Conservation (phyloP, 768 basidiomycete genomes). For the Lactarius trivialis region DNA sequence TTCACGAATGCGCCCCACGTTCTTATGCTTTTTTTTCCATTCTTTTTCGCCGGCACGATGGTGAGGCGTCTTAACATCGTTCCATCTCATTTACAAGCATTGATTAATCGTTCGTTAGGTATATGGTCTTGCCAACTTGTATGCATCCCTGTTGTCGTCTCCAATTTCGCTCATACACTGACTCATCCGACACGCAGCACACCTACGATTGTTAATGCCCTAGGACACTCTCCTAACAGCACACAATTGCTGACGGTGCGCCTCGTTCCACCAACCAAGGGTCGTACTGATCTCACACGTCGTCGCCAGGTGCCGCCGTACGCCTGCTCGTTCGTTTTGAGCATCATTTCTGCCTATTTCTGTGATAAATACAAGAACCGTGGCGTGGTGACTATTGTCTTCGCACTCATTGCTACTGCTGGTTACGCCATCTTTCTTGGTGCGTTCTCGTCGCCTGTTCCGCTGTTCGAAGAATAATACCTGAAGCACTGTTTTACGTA, state of each 20-base stretch:
- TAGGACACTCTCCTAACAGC: constrained; percentile 26
- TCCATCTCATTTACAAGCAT: not conserved
- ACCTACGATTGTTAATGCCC: constrained; percentile 26
- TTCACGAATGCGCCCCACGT: constrained; percentile 46
- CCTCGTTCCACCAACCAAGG: not conserved
- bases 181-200: constrained; percentile 22
- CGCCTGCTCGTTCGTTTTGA: constrained; percentile 11
- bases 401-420: constrained; percentile 10
- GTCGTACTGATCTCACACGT: constrained; percentile 12
- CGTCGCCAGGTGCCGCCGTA: constrained; percentile 26
- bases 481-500: not conserved
- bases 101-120: not conserved
- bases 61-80: not conserved
- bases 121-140: constrained; percentile 26
- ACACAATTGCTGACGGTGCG: constrained; percentile 29
- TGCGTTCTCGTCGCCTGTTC: not conserved
- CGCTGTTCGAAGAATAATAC: not conserved
- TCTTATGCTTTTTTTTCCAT: constrained; percentile 41
- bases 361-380: constrained; percentile 14
- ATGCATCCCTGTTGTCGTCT: not conserved
- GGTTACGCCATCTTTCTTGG: constrained; percentile 19
- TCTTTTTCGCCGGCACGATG: constrained; percentile 48
- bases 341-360: not conserved
- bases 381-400: constrained; percentile 6
- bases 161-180: not conserved